Evolutionary conservation across 345 rosid species (phyloP), one percentile per base, ranked within the genome.

Genomic region (Moricandia moricandioides): DNA sequence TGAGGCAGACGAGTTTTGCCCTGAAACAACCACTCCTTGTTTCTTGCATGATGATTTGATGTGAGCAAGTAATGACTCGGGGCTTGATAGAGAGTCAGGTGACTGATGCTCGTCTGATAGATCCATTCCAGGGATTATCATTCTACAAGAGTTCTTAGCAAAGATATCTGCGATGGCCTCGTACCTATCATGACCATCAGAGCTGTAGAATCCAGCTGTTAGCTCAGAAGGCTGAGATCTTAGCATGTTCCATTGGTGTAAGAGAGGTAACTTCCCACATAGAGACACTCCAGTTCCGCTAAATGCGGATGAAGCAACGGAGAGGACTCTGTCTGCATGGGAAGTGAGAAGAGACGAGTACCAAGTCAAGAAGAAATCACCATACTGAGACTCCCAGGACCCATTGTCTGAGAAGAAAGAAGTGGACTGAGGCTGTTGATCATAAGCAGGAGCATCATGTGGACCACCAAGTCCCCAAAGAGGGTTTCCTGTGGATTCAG

Each of bases 391-490:
- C 73, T 88, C 95, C 98, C 98, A 94, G 0, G 98, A 90, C 9
- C 97, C 98, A 0, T 86, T 87, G 2, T 91, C 96, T 52, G 85
- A 88, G 83, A 94, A 90, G 85, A 94, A 94, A 45, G 59, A 43
- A 76, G 70, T 83, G 0, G 81, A 80, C 65, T 55, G 70, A 0
- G 95, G 96, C 11, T 71, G 58, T 72, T 89, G 87, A 29, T 88
- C 60, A 6, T 91, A 86, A 61, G 75, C 68, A 16, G 98, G 87
- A 24, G 85, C 91, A 82, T 94, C 95, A 59, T 94, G 98, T 4
- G 98, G 98, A 70, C 98, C 98, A 7, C 86, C 83, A 0, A 87
- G 93, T 69, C 96, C 98, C 98, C 98, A 94, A 21, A 86, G 78
- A 40, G 98, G 91, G 70, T 85, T 86, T 59, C 95, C 95, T 5